Base-by-base conservation (phyloP, 352 stramenopile species). In the Phytophthora europaea region DNA sequence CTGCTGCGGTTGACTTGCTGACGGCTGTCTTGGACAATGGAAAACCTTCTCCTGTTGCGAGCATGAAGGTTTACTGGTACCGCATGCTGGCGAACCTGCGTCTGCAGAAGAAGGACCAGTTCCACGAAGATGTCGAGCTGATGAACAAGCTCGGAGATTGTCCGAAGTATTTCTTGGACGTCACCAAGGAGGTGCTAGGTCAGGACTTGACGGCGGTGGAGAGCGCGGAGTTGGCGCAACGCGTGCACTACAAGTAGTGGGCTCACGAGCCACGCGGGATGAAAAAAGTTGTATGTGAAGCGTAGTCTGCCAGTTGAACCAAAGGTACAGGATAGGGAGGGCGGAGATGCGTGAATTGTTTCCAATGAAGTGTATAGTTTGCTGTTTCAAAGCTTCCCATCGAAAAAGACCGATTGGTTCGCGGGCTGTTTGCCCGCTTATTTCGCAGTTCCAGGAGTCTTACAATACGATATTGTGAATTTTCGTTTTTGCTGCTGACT, bases 111-210 rank as follows among this genome's bases (percentile, higher is more conserved):
- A 75, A 72, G n/a, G 56, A 75, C 1, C 22, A 48, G 23, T 71
- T 75, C 38, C 55, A 55, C 23, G 55, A 65, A 40, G 68, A 75
- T 26, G 68, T 28, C 12, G 55, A 75, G 5, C 1, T 38, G 38
- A 16, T 75, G 3, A n/a, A 34, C 8, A 61, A 67, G 34, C 50
- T 75, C 20, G 68, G 62, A 12, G 61, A 54, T 1, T 71, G 62
- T n/a, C 68, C 62, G 0, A 75, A 75, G 55, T 71, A 56, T 47
- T 72, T 71, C 9, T 63, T 72, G 55, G 68, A 75, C 8, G 54
- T 64, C 0, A 60, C n/a, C 10, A 73, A 69, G 13, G 67, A 73
- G 8, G 51, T 45, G 1, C 13, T 73, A 18, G 45, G 34, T 15
- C 59, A 22, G 2, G 53, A 73, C 15, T 70, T 73, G 50, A 50